Evolutionary conservation across 2,329 filamentous ascomycete species (phyloP).

Genomic region (Coniochaeta sp.): DNA sequence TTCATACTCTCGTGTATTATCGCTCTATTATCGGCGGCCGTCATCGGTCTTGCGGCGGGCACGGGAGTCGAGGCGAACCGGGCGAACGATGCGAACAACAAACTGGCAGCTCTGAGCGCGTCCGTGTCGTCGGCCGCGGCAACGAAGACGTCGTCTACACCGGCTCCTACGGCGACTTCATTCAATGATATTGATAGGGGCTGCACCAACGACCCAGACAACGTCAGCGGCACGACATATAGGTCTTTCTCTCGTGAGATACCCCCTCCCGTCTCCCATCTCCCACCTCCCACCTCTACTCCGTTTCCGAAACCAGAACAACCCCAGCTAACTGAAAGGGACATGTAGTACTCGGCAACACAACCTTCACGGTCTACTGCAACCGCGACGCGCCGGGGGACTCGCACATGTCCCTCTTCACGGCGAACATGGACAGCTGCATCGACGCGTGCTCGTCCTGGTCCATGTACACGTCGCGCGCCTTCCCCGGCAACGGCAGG

Average conservation of each 20-base stretch:
- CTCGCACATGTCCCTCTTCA: slow-evolving; percentile 33
- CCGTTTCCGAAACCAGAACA: too few species aligned
- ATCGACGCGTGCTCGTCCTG: slow-evolving; percentile 41
- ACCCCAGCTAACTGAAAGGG: too few species aligned
- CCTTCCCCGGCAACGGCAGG: slow-evolving; percentile 12
- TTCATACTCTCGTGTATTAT: slow-evolving; percentile 33
- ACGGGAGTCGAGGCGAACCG: slow-evolving; percentile 33
- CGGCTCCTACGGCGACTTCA: slow-evolving; percentile 18
- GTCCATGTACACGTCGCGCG: slow-evolving; percentile 21
- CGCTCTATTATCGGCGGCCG: slow-evolving; percentile 29
- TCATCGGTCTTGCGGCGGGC: slow-evolving; percentile 36
- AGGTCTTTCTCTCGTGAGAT: slow-evolving; percentile 29
- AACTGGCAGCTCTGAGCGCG: slow-evolving; percentile 22
- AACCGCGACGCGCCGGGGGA: slow-evolving; percentile 30
- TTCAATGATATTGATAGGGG: slow-evolving; percentile 28
- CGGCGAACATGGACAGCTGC: slow-evolving; percentile 34
- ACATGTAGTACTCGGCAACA: slow-evolving; percentile 30
- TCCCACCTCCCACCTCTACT: too few species aligned
- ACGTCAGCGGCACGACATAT: slow-evolving; percentile 30
- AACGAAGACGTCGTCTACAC: slow-evolving; percentile 12
- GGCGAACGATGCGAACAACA: slow-evolving; percentile 27
- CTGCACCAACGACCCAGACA: slow-evolving; percentile 27
- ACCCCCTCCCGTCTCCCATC: too few species aligned
- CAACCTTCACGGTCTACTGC: slow-evolving; percentile 34
- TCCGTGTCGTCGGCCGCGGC: slow-evolving; percentile 10